These are phyloP conservation scores for Sporothrix phasma DNA, from an alignment of 2,329 filamentous ascomycete genomes.

Conservation along the genomic window DNA sequence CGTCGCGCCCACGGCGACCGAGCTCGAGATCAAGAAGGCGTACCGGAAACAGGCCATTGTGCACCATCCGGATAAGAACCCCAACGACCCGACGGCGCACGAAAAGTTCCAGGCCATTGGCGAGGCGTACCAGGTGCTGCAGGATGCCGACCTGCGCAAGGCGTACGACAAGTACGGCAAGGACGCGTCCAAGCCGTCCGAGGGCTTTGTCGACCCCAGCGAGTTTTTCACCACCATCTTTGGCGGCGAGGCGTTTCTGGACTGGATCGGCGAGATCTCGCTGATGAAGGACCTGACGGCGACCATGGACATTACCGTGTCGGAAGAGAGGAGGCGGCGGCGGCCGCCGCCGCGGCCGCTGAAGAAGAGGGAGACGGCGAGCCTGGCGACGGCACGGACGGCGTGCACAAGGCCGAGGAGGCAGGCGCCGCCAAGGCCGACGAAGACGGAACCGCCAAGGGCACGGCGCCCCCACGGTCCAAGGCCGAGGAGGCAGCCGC, in stretches of 20 bases:
- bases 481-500: background rate
- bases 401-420: slow-evolving; percentile 37
- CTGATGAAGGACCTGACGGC: slow-evolving; percentile 97
- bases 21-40: slow-evolving; percentile 93
- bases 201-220: slow-evolving; percentile 88
- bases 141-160: slow-evolving; percentile 73
- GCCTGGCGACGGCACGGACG: slow-evolving; percentile 34
- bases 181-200: slow-evolving; percentile 80
- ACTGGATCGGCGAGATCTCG: slow-evolving; percentile 96
- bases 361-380: slow-evolving; percentile 38
- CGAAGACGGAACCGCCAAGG: too few species aligned
- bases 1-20: slow-evolving; percentile 73
- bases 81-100: slow-evolving; percentile 86
- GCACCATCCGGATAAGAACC: slow-evolving; percentile 96
- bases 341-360: slow-evolving; percentile 26
- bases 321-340: slow-evolving; percentile 48
- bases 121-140: slow-evolving; percentile 70
- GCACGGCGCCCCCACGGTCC: too few species aligned
- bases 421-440: too few species aligned
- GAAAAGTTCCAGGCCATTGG: slow-evolving; percentile 86
- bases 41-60: slow-evolving; percentile 92
- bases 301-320: slow-evolving; percentile 96
- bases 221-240: slow-evolving; percentile 99
- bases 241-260: slow-evolving; percentile 86
- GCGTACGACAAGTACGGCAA: slow-evolving; percentile 97